Conservation (phyloP, 2,329 filamentous ascomycete genomes). For the Neurospora sp. region DNA sequence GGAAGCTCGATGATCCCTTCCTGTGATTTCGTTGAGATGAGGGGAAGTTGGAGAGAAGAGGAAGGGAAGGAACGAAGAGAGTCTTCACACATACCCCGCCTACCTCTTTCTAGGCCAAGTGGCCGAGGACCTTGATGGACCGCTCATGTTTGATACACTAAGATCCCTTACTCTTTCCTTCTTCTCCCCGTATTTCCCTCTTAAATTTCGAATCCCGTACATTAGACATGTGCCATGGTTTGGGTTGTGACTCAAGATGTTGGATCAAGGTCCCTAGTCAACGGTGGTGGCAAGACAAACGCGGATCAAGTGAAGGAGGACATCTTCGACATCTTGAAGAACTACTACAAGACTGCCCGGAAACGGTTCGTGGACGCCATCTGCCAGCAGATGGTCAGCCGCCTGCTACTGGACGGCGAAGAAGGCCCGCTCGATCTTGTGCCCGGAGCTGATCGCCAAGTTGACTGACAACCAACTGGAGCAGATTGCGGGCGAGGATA, state of each 20-base stretch:
- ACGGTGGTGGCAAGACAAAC: slow-evolving; percentile 10
- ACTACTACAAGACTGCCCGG: slow-evolving; percentile 52
- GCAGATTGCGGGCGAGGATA: slow-evolving; percentile 49
- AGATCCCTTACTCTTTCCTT: no score
- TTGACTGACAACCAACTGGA: slow-evolving; percentile 40
- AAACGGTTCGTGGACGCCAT: slow-evolving; percentile 35
- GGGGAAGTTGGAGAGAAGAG: no score
- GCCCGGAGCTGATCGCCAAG: slow-evolving; percentile 36
- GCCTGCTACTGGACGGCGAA: slow-evolving; percentile 40
- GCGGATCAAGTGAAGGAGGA: slow-evolving; percentile 19
- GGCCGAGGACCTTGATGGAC: not conserved
- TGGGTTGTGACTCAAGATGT: not conserved
- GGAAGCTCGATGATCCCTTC: no score
- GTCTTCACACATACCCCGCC: not conserved
- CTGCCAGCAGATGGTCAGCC: slow-evolving; percentile 46
- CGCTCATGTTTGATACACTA: not conserved
- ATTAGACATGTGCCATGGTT: not conserved
- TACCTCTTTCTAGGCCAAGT: not conserved
- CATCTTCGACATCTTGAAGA: slow-evolving; percentile 49
- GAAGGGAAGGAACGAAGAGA: not conserved
- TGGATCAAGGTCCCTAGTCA: not conserved
- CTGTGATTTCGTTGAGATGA: no score
- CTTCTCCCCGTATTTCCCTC: no score
- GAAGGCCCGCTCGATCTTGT: slow-evolving; percentile 44
- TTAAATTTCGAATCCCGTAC: no score